phyloP scores from a whole-genome alignment of 1,284 basidiomycete genomes.

The Mycosarcoma maydis region DNA sequence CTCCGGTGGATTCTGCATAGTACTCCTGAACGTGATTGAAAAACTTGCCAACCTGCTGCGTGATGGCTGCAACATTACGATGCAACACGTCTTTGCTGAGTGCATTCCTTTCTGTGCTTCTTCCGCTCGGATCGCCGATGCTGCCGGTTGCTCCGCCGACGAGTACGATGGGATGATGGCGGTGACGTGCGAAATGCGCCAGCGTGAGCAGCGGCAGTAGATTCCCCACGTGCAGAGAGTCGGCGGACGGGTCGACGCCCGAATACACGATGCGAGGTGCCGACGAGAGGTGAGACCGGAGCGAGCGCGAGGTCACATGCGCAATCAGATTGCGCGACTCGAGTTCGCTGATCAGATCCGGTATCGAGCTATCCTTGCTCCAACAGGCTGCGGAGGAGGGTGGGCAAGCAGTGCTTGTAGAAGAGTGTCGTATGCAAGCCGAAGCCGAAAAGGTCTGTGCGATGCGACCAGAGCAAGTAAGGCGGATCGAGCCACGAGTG shows the following conservation, averaged over 20 bases:
- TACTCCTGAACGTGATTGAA: slow-evolving; percentile 76
- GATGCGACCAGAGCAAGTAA: too few species aligned
- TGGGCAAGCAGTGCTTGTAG: neutral
- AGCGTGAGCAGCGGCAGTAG: slow-evolving; percentile 86
- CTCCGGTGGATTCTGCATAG: slow-evolving; percentile 13
- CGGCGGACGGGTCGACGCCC: slow-evolving; percentile 91
- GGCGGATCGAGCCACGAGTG: too few species aligned
- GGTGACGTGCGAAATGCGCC: slow-evolving; percentile 83
- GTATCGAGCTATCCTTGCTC: too few species aligned
- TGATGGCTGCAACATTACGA: slow-evolving; percentile 77
- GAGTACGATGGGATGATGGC: slow-evolving; percentile 72
- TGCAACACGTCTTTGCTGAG: slow-evolving; percentile 74
- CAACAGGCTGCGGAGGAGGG: too few species aligned
- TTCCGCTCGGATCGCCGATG: slow-evolving; percentile 96
- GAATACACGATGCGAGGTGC: slow-evolving; percentile 75
- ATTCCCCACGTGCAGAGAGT: slow-evolving; percentile 90
- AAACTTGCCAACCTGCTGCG: slow-evolving; percentile 76
- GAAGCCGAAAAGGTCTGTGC: too few species aligned
- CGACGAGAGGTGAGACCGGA: slow-evolving; percentile 21
- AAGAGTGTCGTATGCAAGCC: neutral
- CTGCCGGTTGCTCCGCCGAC: slow-evolving; percentile 92
- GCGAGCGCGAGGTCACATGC: slow-evolving; percentile 42
- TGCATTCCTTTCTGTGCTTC: slow-evolving; percentile 81
- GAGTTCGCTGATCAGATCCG: slow-evolving; percentile 36
- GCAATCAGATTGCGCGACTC: slow-evolving; percentile 42